Conservation (phyloP, 148 eudicot species). For the Euryodendron excelsum region DNA sequence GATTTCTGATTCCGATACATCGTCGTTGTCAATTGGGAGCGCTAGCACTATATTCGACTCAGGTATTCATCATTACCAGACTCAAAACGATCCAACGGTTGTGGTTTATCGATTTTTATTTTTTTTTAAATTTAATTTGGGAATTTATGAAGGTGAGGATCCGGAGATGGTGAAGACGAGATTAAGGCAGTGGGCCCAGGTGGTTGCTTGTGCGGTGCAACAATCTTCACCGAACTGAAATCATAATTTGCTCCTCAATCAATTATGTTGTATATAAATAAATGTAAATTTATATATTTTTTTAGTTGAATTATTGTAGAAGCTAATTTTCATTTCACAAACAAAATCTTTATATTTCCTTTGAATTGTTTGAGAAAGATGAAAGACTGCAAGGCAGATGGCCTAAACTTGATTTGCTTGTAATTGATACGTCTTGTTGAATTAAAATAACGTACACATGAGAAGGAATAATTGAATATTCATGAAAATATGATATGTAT, state of each 20-base stretch:
- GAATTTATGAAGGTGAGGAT: slow-evolving; percentile 20
- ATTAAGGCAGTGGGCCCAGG: slow-evolving; percentile 39
- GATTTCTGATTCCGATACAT: slow-evolving; percentile 18
- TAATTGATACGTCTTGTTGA: too few relatives aligned
- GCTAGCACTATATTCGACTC: slow-evolving; percentile 16
- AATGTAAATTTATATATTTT: background rate
- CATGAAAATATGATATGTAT: too few relatives aligned
- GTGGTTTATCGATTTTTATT: background rate
- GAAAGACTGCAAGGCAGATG: too few relatives aligned
- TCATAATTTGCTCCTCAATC: background rate
- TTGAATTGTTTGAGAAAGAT: too few relatives aligned
- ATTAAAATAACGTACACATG: too few relatives aligned
- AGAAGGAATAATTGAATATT: too few relatives aligned
- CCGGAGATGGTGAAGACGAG: slow-evolving; percentile 30
- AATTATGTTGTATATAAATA: background rate
- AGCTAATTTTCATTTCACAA: too few relatives aligned
- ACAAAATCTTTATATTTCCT: too few relatives aligned
- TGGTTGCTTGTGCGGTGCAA: slow-evolving; percentile 28
- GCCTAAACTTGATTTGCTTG: too few relatives aligned
- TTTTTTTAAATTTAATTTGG: background rate
- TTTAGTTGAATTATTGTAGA: background rate
- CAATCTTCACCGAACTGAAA: slow-evolving; percentile 15
- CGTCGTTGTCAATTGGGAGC: slow-evolving; percentile 11
- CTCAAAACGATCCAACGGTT: too few relatives aligned
- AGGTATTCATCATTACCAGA: slow-evolving; percentile 1